These are phyloP conservation scores for Aspergillus baeticus DNA, from an alignment of 495 filamentous ascomycete species.

Conservation along the genomic window DNA sequence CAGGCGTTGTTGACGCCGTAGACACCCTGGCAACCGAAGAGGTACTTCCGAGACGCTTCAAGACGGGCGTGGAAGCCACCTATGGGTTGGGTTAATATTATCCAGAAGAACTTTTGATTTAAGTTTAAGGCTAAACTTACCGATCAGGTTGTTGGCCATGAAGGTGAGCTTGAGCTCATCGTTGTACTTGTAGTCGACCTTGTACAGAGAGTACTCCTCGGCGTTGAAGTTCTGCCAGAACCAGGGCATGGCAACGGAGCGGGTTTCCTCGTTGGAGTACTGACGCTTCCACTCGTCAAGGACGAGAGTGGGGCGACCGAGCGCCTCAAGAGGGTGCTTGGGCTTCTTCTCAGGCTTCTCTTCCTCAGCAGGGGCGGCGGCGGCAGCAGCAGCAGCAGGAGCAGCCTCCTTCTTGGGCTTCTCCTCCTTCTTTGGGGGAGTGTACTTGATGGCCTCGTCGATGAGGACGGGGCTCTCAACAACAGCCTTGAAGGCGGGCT, in stretches of 20 bases:
- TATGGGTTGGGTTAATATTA: slow-evolving; percentile 15
- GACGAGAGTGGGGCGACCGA: slow-evolving; percentile 73
- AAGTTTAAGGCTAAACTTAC: slow-evolving; percentile 30
- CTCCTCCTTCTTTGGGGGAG: slow-evolving; percentile 85
- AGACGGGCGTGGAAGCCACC: slow-evolving; percentile 97
- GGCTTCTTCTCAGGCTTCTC: slow-evolving; percentile 78
- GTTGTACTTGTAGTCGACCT: slow-evolving; percentile 94
- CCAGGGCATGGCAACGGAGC: slow-evolving; percentile 80
- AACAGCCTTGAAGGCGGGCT: slow-evolving; percentile 82
- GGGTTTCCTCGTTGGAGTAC: slow-evolving; percentile 96
- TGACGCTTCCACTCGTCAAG: slow-evolving; percentile 98
- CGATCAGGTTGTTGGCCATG: slow-evolving; percentile 97
- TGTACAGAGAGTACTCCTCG: slow-evolving; percentile 94
- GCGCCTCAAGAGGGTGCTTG: slow-evolving; percentile 92
- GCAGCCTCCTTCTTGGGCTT: slow-evolving; percentile 59
- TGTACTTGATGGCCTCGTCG: slow-evolving; percentile 83
- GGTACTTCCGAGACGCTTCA: slow-evolving; percentile 96
- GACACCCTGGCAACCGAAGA: slow-evolving; percentile 90
- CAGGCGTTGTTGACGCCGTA: slow-evolving; percentile 86
- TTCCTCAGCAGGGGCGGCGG: slow-evolving; percentile 58
- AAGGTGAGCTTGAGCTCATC: slow-evolving; percentile 94
- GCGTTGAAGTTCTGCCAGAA: slow-evolving; percentile 96
- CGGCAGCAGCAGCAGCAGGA: slow-evolving; percentile 53
- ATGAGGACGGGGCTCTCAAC: slow-evolving; percentile 71
- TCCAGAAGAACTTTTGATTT: not conserved